A percentile compares a stretch with the other conserved stretches of the same genome.
These are phyloP conservation scores for Pseudozyma flocculosa DNA, from an alignment of 1,284 basidiomycete genomes.

Conservation along the genomic window DNA sequence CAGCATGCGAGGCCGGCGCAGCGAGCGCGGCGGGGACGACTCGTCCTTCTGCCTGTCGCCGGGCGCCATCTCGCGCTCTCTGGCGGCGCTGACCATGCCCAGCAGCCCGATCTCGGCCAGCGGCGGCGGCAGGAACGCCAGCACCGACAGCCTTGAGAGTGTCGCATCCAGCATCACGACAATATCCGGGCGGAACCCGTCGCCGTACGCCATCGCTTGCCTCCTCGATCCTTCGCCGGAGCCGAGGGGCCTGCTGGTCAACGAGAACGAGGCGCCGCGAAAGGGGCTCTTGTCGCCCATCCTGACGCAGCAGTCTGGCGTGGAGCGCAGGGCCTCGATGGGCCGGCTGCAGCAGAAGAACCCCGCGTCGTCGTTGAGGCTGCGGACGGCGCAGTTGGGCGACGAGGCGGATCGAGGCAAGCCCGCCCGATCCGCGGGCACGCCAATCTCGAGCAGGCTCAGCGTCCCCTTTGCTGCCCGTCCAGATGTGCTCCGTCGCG, in stretches of 20 bases:
- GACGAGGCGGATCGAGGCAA: neutral
- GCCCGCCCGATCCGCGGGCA: too few species aligned
- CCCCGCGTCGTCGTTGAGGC: neutral
- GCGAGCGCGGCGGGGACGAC: neutral
- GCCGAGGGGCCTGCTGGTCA: conserved; percentile 21
- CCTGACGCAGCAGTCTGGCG: conserved; percentile 4
- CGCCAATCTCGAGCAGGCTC: neutral
- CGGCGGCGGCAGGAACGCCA: conserved; percentile 18
- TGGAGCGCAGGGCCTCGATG: conserved; percentile 14
- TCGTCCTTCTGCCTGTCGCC: neutral
- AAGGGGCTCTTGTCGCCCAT: conserved; percentile 8
- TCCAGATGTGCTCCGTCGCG: conserved; percentile 22
- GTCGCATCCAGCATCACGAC: conserved; percentile 45
- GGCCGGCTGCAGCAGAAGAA: conserved; percentile 4
- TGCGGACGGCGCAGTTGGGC: neutral
- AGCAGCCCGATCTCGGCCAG: neutral
- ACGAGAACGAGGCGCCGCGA: conserved; percentile 2
- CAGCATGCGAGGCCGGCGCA: conserved; percentile 26
- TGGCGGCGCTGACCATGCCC: neutral
- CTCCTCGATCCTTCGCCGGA: conserved; percentile 35
- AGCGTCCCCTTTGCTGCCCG: conserved; percentile 5
- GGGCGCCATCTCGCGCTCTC: neutral
- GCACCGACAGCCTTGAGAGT: conserved; percentile 42
- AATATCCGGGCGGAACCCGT: conserved; percentile 26
- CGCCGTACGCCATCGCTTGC: conserved; percentile 15